Evolutionary conservation across 441 rosid species (phyloP).

Genomic region (Viola pubescens): DNA sequence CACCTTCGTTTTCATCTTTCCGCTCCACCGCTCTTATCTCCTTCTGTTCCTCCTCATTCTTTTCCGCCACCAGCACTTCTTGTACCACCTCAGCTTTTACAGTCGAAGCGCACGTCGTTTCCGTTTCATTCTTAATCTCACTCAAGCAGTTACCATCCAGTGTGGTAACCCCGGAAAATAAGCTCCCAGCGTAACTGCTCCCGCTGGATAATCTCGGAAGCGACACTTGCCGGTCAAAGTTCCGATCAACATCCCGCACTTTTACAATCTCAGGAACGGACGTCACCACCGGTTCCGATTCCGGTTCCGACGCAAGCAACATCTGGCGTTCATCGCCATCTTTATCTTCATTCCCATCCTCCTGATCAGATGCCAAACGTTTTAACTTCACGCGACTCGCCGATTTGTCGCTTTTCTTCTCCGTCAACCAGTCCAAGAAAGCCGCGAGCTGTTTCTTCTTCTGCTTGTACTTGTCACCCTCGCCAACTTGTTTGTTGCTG

Average conservation of each 20-base stretch:
- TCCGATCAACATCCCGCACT: constrained; percentile 42
- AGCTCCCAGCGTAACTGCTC: constrained; percentile 75
- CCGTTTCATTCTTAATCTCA: constrained; percentile 44
- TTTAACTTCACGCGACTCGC: constrained; percentile 35
- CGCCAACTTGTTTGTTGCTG: constrained; percentile 38
- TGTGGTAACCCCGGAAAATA: constrained; percentile 62
- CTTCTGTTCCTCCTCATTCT: neutral
- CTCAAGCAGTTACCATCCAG: constrained; percentile 51
- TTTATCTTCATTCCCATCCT: constrained; percentile 10
- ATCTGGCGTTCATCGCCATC: constrained; percentile 21
- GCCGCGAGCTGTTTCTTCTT: constrained; percentile 57
- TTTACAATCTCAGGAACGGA: constrained; percentile 19
- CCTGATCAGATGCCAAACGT: constrained; percentile 4
- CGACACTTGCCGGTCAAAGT: constrained; percentile 60
- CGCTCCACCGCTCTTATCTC: neutral
- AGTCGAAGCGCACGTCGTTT: constrained; percentile 22
- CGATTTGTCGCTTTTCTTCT: constrained; percentile 40
- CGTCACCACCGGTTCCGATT: constrained; percentile 27
- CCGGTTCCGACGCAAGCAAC: constrained; percentile 26
- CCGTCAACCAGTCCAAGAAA: constrained; percentile 65
- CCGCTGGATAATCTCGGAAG: constrained; percentile 78
- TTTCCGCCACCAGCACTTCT: neutral
- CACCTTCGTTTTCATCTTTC: constrained; percentile 11
- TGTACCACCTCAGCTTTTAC: constrained; percentile 14
- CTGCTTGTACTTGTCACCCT: constrained; percentile 25